A percentile compares a stretch with the other conserved stretches of the same genome.
These are phyloP conservation scores for Nicotiana attenuata DNA, from an alignment of 257 asterid species.

Conservation along the genomic window DNA sequence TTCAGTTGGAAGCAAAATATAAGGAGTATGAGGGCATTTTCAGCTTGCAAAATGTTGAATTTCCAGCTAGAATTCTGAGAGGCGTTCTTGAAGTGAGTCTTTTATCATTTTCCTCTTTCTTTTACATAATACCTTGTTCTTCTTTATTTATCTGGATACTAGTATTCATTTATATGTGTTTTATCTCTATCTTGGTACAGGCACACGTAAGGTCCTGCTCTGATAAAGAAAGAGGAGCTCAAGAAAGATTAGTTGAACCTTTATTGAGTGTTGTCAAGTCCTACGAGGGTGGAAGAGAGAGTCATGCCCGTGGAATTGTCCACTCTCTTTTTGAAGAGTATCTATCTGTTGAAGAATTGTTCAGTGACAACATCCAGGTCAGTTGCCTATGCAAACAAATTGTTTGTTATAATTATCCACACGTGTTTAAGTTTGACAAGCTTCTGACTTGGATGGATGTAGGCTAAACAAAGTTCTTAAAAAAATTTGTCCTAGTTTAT, in stretches of 20 bases:
- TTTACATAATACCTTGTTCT: background rate
- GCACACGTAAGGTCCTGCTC: slow-evolving; percentile 58
- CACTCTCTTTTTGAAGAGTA: slow-evolving; percentile 85
- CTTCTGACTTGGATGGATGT: background rate
- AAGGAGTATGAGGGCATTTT: slow-evolving; percentile 68
- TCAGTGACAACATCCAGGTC: slow-evolving; percentile 94
- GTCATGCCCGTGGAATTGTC: slow-evolving; percentile 94
- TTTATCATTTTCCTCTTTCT: slow-evolving; percentile 6
- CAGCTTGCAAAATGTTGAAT: slow-evolving; percentile 60
- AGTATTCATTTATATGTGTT: background rate
- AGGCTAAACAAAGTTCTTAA: too few relatives aligned
- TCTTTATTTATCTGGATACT: background rate
- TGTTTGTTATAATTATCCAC: background rate
- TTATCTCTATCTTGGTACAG: slow-evolving; percentile 29
- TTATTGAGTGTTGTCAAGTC: slow-evolving; percentile 87
- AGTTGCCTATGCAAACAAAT: slow-evolving; percentile 8
- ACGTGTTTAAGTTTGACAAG: background rate
- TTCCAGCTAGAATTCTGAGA: slow-evolving; percentile 83
- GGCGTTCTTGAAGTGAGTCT: slow-evolving; percentile 73
- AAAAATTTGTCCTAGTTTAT: too few relatives aligned
- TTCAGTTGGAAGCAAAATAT: slow-evolving; percentile 77
- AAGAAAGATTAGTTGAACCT: slow-evolving; percentile 90
- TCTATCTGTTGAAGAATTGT: slow-evolving; percentile 83
- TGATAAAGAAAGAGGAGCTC: slow-evolving; percentile 86
- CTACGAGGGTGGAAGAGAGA: slow-evolving; percentile 96